Evolutionary conservation across 73 alveolate genomes (phyloP).

Genomic region (Tetrahymena malaccensis): DNA sequence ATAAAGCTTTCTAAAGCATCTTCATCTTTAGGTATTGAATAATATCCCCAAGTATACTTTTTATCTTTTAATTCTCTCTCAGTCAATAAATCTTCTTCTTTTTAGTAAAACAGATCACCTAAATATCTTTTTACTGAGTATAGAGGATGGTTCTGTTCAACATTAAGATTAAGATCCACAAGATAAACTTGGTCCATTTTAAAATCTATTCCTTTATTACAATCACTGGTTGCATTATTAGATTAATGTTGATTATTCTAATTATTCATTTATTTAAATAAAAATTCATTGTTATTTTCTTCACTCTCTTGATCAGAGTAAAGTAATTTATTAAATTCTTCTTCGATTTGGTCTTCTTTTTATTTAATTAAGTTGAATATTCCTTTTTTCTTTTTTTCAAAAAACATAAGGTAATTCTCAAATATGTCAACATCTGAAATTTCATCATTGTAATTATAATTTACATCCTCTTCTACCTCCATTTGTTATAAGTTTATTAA

Average conservation of each 20-base stretch:
- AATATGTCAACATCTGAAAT: background rate
- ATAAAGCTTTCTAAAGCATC: background rate
- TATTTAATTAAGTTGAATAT: background rate
- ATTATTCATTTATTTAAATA: background rate
- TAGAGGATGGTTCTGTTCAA: background rate
- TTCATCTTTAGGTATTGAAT: background rate
- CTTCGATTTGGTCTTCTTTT: background rate
- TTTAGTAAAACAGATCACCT: background rate
- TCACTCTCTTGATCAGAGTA: background rate
- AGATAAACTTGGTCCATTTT: background rate
- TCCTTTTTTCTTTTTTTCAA: background rate
- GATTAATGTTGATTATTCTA: background rate
- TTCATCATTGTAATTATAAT: background rate
- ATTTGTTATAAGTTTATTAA: background rate
- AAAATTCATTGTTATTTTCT: background rate
- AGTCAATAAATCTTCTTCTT: background rate
- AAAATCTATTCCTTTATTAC: background rate
- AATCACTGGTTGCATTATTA: background rate
- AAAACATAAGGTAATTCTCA: background rate
- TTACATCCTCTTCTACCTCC: background rate
- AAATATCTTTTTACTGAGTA: background rate
- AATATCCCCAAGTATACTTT: background rate
- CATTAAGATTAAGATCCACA: background rate
- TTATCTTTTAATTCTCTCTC: background rate
- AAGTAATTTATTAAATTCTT: background rate